Conservation (phyloP, 1,284 basidiomycete genomes). For the Lentinus polychrous region DNA sequence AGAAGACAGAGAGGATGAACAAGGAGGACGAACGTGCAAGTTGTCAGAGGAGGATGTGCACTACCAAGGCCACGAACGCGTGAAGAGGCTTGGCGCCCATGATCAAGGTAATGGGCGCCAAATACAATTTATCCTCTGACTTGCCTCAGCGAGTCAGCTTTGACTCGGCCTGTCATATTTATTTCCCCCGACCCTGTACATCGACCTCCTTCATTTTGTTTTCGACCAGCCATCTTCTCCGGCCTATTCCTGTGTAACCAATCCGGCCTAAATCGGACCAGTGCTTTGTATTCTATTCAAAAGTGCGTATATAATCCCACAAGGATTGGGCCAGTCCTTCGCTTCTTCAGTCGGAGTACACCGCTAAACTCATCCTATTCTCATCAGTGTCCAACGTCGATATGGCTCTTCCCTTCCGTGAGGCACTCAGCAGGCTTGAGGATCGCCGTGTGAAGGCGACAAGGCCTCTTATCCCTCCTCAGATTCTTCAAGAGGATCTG, state of each 20-base stretch:
- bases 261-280: constrained; percentile 1
- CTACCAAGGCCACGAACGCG: background rate
- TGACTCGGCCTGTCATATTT: too few relatives aligned
- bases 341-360: background rate
- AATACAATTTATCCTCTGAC: too few relatives aligned
- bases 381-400: constrained; percentile 29
- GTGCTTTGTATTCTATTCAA: background rate
- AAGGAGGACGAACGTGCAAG: background rate
- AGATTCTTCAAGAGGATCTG: constrained; percentile 86
- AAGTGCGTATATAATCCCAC: constrained; percentile 2
- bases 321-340: too few relatives aligned
- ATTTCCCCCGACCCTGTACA: too few relatives aligned
- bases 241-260: background rate
- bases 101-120: background rate
- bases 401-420: constrained; percentile 61
- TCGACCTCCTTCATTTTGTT: too few relatives aligned
- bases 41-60: too few relatives aligned
- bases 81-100: background rate
- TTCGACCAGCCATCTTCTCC: too few relatives aligned
- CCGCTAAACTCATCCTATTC: background rate
- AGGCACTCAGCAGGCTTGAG: constrained; percentile 76
- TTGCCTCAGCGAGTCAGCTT: too few relatives aligned
- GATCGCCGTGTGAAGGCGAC: constrained; percentile 84
- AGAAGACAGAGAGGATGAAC: constrained; percentile 8
- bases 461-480: constrained; percentile 84